Conservation (phyloP, 2,329 filamentous ascomycete species). For the Colletotrichum chrysophilum region DNA sequence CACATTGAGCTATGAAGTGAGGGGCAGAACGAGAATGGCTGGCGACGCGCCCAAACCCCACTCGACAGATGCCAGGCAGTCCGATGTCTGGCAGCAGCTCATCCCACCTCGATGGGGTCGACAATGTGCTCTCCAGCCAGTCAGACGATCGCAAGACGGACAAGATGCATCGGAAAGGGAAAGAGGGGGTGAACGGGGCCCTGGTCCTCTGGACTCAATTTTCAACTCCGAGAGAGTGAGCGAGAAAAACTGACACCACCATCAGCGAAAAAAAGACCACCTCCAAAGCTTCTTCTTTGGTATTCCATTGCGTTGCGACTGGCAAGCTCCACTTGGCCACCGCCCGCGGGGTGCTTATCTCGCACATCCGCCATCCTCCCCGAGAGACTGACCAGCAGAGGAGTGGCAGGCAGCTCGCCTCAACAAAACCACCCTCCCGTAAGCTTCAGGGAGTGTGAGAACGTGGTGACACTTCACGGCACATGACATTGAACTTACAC, state of each 20-base stretch:
- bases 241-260: not conserved
- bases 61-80: not conserved
- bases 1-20: not conserved
- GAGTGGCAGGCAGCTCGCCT: not conserved
- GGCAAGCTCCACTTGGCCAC: constrained; percentile 8
- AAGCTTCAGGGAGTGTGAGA: constrained; percentile 8
- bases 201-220: not conserved
- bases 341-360: constrained; percentile 9
- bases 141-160: not conserved
- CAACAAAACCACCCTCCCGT: constrained; percentile 5
- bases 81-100: not conserved
- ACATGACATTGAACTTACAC: constrained; percentile 11
- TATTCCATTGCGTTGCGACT: not conserved
- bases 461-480: constrained; percentile 11
- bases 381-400: not conserved
- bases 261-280: not conserved
- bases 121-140: not conserved
- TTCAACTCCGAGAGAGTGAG: not conserved
- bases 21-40: not conserved
- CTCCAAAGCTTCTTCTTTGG: not conserved
- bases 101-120: not conserved
- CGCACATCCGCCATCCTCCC: not conserved
- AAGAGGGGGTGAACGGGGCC: not conserved
- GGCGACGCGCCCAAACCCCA: not conserved
- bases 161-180: not conserved